phyloP scores from a whole-genome alignment of 257 asterid genomes.

The Solanum arcanum region DNA sequence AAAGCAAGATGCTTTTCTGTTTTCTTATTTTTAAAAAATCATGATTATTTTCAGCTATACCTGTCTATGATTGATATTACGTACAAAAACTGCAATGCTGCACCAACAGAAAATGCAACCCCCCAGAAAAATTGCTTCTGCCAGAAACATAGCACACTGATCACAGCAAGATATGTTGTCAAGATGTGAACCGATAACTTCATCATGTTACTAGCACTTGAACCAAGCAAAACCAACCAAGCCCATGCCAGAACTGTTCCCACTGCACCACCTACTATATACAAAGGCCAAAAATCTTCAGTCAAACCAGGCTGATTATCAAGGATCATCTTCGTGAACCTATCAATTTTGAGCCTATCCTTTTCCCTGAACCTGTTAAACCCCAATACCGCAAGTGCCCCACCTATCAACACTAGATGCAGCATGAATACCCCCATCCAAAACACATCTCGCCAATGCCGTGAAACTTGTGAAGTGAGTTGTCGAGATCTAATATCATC shows the following conservation, averaged over 20 bases:
- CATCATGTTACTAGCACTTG: constrained; percentile 69
- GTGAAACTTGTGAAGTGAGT: constrained; percentile 37
- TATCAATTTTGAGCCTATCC: constrained; percentile 91
- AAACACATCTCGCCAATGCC: constrained; percentile 85
- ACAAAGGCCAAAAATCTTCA: constrained; percentile 89
- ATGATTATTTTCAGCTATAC: constrained; percentile 13
- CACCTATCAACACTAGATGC: constrained; percentile 65
- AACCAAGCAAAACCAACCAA: constrained; percentile 84
- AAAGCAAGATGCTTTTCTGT: neutral
- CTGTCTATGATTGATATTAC: constrained; percentile 87
- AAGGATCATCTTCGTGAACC: constrained; percentile 58
- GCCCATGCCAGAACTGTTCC: constrained; percentile 74
- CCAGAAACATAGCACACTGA: constrained; percentile 91
- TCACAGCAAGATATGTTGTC: constrained; percentile 93
- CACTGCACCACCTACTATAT: constrained; percentile 69
- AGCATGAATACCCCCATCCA: constrained; percentile 68
- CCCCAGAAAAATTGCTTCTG: constrained; percentile 81
- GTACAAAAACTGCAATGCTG: constrained; percentile 83
- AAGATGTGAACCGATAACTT: constrained; percentile 78
- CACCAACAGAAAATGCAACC: constrained; percentile 79
- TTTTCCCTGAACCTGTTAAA: constrained; percentile 68
- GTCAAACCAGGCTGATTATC: constrained; percentile 80
- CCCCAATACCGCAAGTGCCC: constrained; percentile 73
- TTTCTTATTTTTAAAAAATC: neutral
- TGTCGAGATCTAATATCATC: constrained; percentile 18